A percentile compares a stretch with the other conserved stretches of the same genome.
Evolutionary conservation across 352 stramenopile genomes (phyloP).

Genomic region (Detonula confervacea): DNA sequence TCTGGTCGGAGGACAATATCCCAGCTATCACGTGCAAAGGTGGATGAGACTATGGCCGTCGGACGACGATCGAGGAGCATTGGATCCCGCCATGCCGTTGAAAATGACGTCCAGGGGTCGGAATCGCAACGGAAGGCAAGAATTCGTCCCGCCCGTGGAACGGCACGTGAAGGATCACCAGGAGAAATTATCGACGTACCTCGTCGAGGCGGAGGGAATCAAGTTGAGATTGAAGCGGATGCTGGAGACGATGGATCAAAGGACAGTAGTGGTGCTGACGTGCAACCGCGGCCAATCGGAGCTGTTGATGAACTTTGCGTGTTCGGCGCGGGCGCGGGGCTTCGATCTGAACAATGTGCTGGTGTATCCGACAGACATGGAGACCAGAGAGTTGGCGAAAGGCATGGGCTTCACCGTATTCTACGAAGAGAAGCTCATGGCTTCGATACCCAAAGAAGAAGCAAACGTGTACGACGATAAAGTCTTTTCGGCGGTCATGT

Average conservation of each 20-base stretch:
- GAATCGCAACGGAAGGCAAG: constrained; percentile 40
- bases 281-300: constrained; percentile 79
- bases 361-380: constrained; percentile 80
- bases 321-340: constrained; percentile 51
- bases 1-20: constrained; percentile 70
- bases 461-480: constrained; percentile 78
- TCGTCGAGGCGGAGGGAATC: constrained; percentile 52
- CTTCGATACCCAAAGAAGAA: constrained; percentile 49
- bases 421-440: constrained; percentile 70
- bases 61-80: constrained; percentile 3
- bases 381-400: constrained; percentile 72
- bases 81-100: constrained; percentile 42
- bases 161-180: constrained; percentile 40
- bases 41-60: too few relatives aligned
- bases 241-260: constrained; percentile 57
- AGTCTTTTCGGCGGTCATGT: constrained; percentile 83
- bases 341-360: constrained; percentile 77
- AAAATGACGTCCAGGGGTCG: constrained; percentile 55
- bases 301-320: constrained; percentile 85
- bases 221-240: constrained; percentile 44
- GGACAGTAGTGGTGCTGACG: constrained; percentile 76
- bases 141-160: constrained; percentile 46
- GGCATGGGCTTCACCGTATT: constrained; percentile 69
- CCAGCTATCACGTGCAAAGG: constrained; percentile 79
- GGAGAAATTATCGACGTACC: constrained; percentile 56